Conservation (phyloP, 163 green algal genomes). For the Chlorella variabilis region DNA sequence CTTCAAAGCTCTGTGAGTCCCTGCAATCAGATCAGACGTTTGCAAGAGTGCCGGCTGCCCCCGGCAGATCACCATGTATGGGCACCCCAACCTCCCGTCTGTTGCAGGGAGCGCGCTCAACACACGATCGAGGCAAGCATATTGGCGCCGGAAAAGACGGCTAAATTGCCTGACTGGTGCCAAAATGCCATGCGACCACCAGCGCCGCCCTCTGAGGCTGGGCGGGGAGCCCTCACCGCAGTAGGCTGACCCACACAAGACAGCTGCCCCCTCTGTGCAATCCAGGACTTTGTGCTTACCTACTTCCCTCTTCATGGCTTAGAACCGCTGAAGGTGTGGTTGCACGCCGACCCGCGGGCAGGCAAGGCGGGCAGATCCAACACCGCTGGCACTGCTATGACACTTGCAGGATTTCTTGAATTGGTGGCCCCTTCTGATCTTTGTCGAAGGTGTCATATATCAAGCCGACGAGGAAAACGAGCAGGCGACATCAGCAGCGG, state of each 20-base stretch:
- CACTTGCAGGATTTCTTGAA: slow-evolving; percentile 57
- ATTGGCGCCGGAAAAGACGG: too few species aligned
- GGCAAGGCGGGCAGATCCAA: too few species aligned
- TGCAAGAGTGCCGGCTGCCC: too few species aligned
- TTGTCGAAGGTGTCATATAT: slow-evolving; percentile 62
- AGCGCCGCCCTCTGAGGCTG: too few species aligned
- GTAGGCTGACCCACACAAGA: background rate
- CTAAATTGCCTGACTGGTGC: too few species aligned
- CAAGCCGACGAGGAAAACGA: slow-evolving; percentile 32
- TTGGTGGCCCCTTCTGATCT: slow-evolving; percentile 76
- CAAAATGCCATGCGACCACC: too few species aligned
- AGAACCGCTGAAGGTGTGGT: slow-evolving; percentile 38
- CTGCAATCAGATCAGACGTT: too few species aligned
- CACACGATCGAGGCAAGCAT: slow-evolving; percentile 23
- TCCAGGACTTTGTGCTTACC: slow-evolving; percentile 70
- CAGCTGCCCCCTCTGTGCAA: background rate
- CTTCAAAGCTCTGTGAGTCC: slow-evolving; percentile 36
- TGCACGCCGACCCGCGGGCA: too few species aligned
- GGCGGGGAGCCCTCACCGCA: too few species aligned
- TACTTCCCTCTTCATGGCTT: slow-evolving; percentile 75
- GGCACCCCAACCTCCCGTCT: too few species aligned
- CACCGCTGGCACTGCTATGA: too few species aligned
- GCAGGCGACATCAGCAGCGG: background rate
- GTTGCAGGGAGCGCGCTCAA: slow-evolving; percentile 19
- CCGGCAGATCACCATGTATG: too few species aligned